phyloP scores from a whole-genome alignment of 345 rosid species.

The Aegle marmelos region DNA sequence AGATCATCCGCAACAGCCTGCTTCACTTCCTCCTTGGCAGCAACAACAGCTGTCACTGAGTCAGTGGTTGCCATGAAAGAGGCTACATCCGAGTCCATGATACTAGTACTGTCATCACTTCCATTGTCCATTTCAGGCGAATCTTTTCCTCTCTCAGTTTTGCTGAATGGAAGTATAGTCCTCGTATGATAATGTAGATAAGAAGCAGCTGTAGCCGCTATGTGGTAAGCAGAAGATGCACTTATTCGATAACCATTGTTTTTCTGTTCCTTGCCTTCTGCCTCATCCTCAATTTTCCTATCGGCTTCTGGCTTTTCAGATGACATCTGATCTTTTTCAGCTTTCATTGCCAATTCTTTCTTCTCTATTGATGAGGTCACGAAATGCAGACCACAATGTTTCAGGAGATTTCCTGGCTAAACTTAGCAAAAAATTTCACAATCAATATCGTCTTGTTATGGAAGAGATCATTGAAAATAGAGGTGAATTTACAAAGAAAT shows the following conservation, averaged over 20 bases:
- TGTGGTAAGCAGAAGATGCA: slow-evolving; percentile 69
- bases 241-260: slow-evolving; percentile 37
- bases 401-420: slow-evolving; percentile 67
- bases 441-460: background rate
- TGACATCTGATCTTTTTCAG: slow-evolving; percentile 33
- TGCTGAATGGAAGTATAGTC: slow-evolving; percentile 59
- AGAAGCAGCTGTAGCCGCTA: slow-evolving; percentile 86
- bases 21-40: slow-evolving; percentile 91
- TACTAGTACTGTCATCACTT: slow-evolving; percentile 24
- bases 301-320: slow-evolving; percentile 40
- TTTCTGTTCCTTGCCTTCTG: slow-evolving; percentile 30
- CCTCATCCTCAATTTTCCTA: slow-evolving; percentile 24
- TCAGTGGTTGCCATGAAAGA: slow-evolving; percentile 87
- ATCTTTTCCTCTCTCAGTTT: slow-evolving; percentile 24
- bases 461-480: background rate
- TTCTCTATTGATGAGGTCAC: slow-evolving; percentile 80
- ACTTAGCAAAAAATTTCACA: slow-evolving; percentile 1
- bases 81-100: slow-evolving; percentile 46
- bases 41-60: slow-evolving; percentile 94
- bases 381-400: slow-evolving; percentile 51
- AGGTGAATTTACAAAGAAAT: background rate
- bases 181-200: slow-evolving; percentile 71
- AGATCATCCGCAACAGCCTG: slow-evolving; percentile 96
- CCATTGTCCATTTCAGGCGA: slow-evolving; percentile 12
- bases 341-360: slow-evolving; percentile 45